A percentile compares a stretch with the other conserved stretches of the same genome.
These are phyloP conservation scores for Candida patagonica DNA, from an alignment of 805 yeast species.

Conservation along the genomic window DNA sequence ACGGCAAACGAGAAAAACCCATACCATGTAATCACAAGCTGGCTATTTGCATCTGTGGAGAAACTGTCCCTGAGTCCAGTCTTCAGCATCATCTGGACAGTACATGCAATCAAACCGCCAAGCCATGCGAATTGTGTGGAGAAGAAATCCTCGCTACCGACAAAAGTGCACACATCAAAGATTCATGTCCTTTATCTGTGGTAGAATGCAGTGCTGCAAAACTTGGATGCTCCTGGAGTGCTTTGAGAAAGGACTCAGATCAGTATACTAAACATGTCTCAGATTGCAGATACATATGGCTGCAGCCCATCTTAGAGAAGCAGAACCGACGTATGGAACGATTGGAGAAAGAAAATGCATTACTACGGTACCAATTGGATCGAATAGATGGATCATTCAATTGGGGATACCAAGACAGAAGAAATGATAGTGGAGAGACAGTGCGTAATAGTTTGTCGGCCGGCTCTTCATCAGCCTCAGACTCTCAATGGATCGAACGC, in stretches of 20 bases:
- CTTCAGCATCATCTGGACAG: conserved; percentile 15
- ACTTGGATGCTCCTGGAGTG: conserved; percentile 26
- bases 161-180: conserved; percentile 14
- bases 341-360: conserved; percentile 27
- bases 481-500: conserved; percentile 11
- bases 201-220: conserved; percentile 20
- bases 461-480: conserved; percentile 2
- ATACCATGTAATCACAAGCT: conserved; percentile 10
- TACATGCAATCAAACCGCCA: conserved; percentile 5
- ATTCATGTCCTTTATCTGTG: conserved; percentile 14
- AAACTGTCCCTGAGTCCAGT: conserved; percentile 7
- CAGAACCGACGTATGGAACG: conserved; percentile 22
- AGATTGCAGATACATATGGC: conserved; percentile 21
- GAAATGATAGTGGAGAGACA: conserved; percentile 2
- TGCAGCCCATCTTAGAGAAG: conserved; percentile 20
- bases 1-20: too few relatives aligned
- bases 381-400: conserved; percentile 8
- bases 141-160: conserved; percentile 10
- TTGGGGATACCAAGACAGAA: background rate
- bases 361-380: conserved; percentile 24
- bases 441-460: conserved; percentile 4
- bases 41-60: conserved; percentile 11
- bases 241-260: conserved; percentile 12
- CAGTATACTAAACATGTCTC: conserved; percentile 15
- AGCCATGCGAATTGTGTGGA: conserved; percentile 12